Evolutionary conservation across 2,329 filamentous ascomycete species (phyloP).

Genomic region (Salinomyces thailandicus): DNA sequence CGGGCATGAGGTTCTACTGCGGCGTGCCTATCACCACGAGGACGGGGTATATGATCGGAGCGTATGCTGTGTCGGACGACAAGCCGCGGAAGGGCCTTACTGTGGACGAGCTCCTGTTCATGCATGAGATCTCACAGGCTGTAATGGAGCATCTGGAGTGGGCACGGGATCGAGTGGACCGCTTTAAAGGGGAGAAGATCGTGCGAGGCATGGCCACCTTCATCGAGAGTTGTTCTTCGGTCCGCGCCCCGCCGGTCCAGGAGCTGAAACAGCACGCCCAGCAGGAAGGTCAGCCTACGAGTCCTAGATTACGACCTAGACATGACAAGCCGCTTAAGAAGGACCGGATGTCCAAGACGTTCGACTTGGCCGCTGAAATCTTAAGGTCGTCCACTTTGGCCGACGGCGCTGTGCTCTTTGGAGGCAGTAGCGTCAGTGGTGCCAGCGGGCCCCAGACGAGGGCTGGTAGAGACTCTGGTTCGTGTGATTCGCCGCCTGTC

Average conservation of each 20-base stretch:
- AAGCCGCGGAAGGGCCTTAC: conserved; percentile 15
- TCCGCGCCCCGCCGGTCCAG: background rate
- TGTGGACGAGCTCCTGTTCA: conserved; percentile 14
- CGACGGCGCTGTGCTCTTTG: conserved; percentile 21
- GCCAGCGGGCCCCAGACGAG: background rate
- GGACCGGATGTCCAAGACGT: conserved; percentile 15
- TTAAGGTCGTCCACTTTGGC: conserved; percentile 22
- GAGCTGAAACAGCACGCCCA: background rate
- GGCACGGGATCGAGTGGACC: conserved; percentile 26
- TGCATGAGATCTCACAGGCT: conserved; percentile 24
- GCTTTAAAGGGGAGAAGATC: conserved; percentile 16
- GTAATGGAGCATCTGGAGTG: conserved; percentile 27
- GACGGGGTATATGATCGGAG: conserved; percentile 26
- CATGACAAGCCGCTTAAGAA: conserved; percentile 2
- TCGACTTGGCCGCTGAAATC: conserved; percentile 17
- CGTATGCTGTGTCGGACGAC: conserved; percentile 23
- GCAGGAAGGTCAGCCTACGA: background rate
- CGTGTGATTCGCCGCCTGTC: conserved; percentile 8
- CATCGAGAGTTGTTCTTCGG: conserved; percentile 10
- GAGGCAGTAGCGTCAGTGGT: conserved; percentile 6
- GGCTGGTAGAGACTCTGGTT: background rate
- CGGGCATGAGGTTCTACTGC: conserved; percentile 24
- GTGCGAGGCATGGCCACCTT: conserved; percentile 15
- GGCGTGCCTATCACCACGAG: conserved; percentile 26
- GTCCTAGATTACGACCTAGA: background rate